Base-by-base conservation (phyloP, 2,329 filamentous ascomycete species). In the Dothidotthia symphoricarpi region DNA sequence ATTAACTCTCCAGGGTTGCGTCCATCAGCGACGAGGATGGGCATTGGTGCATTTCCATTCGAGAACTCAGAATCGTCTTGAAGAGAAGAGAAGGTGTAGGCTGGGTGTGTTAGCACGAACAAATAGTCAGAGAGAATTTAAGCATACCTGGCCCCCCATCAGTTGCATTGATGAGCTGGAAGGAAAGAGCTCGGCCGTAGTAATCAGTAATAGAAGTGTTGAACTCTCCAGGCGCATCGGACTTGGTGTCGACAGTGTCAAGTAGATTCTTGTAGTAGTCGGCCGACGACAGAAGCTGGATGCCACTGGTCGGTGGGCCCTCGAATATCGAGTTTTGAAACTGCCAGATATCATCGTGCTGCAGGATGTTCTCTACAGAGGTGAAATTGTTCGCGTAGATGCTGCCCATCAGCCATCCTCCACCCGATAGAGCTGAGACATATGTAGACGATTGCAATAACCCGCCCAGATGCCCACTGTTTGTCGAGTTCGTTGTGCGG, bases 181-280 rank as follows among this genome's bases (percentile, higher is more conserved):
- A 94, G 1, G 83, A 83, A n/a, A 95, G 75, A 31, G 86, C 86
- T 41, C 89, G 84, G 17, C 86, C 87, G 73, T 89, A 95, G 65
- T 88, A 88, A 69, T 96, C 90, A 0, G 90, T 95, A 40, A 95
- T 75, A 7, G 86, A 85, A 3, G 78, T 79, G 16, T 66, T 61
- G 65, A 77, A 91, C 1, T 39, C 25, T 9, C 19, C 19, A 5
- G 5, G 5, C 12, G 82, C 83, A 41, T 82, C 64, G 1, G 59
- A 55, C 68, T 91, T 93, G 3, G 62, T 70, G 0, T 71, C 49
- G 1, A 89, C 83, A 11, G 78, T 72, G 9, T 77, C 65, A 5
- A 70, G 58, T 12, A 91, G 65, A 17, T 81, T 71, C 3, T 66
- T 66, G 57, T 80, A 90, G 64, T 91, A 90, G 17, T 76, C 68